Percentiles rank a stretch among this genome's conserved stretches.
These are phyloP conservation scores for Rubroshorea leprosula DNA, from an alignment of 345 rosid species.

Conservation along the genomic window DNA sequence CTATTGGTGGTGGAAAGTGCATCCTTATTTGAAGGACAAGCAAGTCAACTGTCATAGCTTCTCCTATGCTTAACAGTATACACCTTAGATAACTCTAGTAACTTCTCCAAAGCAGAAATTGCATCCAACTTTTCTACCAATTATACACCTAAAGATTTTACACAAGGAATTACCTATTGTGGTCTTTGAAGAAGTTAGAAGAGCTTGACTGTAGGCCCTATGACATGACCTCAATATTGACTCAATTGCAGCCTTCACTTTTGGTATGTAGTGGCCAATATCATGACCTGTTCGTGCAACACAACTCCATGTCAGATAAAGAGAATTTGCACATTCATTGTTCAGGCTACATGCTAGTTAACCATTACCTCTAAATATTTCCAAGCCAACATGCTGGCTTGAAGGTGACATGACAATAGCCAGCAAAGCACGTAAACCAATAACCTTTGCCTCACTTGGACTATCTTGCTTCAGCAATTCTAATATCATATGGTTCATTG, in stretches of 20 bases:
- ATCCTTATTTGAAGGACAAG: too few species aligned
- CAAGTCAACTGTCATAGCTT: too few species aligned
- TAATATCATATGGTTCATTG: constrained; percentile 96
- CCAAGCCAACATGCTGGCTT: constrained; percentile 80
- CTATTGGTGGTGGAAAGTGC: too few species aligned
- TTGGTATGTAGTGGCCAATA: constrained; percentile 89
- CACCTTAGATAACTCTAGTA: too few species aligned
- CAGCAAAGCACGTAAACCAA: constrained; percentile 95
- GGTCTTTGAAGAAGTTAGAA: constrained; percentile 84
- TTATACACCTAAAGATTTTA: too few species aligned
- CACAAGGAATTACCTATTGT: constrained; percentile 58
- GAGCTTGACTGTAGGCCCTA: constrained; percentile 80
- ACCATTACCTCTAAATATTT: constrained; percentile 72
- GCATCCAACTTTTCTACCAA: too few species aligned
- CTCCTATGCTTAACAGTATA: too few species aligned
- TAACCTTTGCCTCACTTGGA: constrained; percentile 93
- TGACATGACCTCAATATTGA: constrained; percentile 88
- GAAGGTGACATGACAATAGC: constrained; percentile 90
- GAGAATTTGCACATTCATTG: constrained; percentile 4
- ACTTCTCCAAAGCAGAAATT: too few species aligned
- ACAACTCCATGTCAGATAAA: not conserved
- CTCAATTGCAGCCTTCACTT: constrained; percentile 97
- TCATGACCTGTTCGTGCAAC: constrained; percentile 53
- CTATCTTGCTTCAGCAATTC: constrained; percentile 95
- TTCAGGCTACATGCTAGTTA: constrained; percentile 11